phyloP scores from a whole-genome alignment of 768 basidiomycete species.

The Sutorius australiensis region DNA sequence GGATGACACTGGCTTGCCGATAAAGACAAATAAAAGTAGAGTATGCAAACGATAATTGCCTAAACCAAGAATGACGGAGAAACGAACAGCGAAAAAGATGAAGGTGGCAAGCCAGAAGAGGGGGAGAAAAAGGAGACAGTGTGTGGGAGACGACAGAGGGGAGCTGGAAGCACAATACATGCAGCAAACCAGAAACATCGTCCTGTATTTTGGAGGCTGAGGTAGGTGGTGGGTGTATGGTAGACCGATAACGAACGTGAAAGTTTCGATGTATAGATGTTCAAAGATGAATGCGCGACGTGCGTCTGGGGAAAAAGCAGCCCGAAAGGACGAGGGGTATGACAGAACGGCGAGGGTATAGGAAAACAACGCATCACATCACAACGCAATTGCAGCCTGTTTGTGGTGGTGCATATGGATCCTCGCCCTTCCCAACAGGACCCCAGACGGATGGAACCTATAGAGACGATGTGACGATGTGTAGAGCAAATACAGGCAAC shows the following conservation, averaged over 20 bases:
- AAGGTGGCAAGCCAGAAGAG: background rate
- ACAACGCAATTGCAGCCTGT: conserved; percentile 68
- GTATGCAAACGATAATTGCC: conserved; percentile 16
- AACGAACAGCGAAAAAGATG: background rate
- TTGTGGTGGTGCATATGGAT: conserved; percentile 86
- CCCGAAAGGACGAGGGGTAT: conserved; percentile 27
- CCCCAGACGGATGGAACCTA: conserved; percentile 96
- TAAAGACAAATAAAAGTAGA: conserved; percentile 35
- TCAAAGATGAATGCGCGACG: conserved; percentile 14
- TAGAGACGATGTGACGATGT: background rate
- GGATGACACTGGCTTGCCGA: conserved; percentile 26
- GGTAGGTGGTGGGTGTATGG: conserved; percentile 21
- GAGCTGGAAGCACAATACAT: conserved; percentile 19
- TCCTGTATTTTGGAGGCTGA: conserved; percentile 25
- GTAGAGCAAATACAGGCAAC: background rate
- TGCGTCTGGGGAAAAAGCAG: conserved; percentile 9
- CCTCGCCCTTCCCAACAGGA: conserved; percentile 80
- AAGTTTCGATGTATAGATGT: conserved; percentile 19
- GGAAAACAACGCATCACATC: conserved; percentile 49
- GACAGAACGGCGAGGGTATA: conserved; percentile 33
- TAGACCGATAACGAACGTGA: conserved; percentile 30
- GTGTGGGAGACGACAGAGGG: conserved; percentile 6
- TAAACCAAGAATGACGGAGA: conserved; percentile 22
- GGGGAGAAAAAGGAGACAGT: background rate
- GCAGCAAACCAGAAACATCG: conserved; percentile 24